Percentiles rank a stretch among this genome's conserved stretches.
Evolutionary conservation across 768 basidiomycete genomes (phyloP).

Genomic region (Kwoniella newhampshirensis): DNA sequence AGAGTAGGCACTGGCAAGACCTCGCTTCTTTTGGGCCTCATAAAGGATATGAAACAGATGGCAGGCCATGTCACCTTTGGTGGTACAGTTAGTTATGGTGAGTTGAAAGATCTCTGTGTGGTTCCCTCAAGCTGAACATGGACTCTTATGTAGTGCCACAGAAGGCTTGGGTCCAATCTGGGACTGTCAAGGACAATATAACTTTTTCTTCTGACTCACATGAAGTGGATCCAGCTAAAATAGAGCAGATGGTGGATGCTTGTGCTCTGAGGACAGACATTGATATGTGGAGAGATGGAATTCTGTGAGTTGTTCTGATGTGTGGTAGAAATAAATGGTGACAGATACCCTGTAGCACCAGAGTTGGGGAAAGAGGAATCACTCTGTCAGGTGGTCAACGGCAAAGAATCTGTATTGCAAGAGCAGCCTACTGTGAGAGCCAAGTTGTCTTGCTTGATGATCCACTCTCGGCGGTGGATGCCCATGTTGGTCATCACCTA

Average conservation of each 20-base stretch:
- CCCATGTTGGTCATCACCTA: slow-evolving; percentile 69
- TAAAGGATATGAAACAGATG: slow-evolving; percentile 45
- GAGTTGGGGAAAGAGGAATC: slow-evolving; percentile 77
- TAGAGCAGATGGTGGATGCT: slow-evolving; percentile 39
- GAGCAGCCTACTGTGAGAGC: slow-evolving; percentile 39
- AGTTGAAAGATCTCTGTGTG: not conserved
- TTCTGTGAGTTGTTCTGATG: slow-evolving; percentile 55
- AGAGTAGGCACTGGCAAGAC: slow-evolving; percentile 51
- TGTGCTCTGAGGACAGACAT: slow-evolving; percentile 46
- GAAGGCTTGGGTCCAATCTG: slow-evolving; percentile 52
- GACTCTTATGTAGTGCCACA: slow-evolving; percentile 37
- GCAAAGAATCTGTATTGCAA: slow-evolving; percentile 44
- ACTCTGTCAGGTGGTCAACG: slow-evolving; percentile 53
- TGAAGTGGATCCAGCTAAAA: slow-evolving; percentile 20
- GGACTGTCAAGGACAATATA: slow-evolving; percentile 49
- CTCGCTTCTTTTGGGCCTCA: slow-evolving; percentile 42
- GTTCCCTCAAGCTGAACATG: not conserved
- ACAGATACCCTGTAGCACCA: slow-evolving; percentile 53
- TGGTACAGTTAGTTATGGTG: slow-evolving; percentile 41
- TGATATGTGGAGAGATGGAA: slow-evolving; percentile 31
- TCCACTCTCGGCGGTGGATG: slow-evolving; percentile 71
- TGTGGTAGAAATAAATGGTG: not conserved
- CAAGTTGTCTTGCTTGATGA: slow-evolving; percentile 52
- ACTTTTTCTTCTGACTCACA: slow-evolving; percentile 31
- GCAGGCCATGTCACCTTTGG: slow-evolving; percentile 36